Evolutionary conservation across 345 rosid genomes (phyloP).

Genomic region (Adansonia digitata): DNA sequence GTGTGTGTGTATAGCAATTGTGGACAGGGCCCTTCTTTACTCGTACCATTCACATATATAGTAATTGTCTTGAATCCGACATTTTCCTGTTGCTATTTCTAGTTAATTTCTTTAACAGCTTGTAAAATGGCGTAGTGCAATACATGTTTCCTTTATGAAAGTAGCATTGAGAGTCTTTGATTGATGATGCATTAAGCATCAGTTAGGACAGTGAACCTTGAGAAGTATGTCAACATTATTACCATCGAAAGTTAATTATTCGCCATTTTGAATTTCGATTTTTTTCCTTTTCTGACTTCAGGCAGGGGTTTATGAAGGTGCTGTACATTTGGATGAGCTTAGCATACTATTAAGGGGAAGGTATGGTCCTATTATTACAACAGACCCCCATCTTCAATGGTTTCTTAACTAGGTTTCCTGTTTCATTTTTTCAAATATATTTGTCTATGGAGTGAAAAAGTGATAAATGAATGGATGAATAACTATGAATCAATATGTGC

Average conservation of each 20-base stretch:
- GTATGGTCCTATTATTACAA: constrained; percentile 24
- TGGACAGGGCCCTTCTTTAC: neutral
- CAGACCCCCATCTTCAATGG: neutral
- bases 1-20: neutral
- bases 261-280: neutral
- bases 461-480: too few species aligned
- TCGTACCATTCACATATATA: too few species aligned
- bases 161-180: too few species aligned
- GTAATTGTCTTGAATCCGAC: too few species aligned
- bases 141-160: too few species aligned
- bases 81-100: too few species aligned
- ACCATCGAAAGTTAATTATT: too few species aligned
- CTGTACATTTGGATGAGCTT: constrained; percentile 83
- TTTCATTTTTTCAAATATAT: neutral
- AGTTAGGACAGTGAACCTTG: too few species aligned
- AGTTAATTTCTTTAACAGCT: too few species aligned
- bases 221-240: too few species aligned
- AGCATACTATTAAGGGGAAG: constrained; percentile 58
- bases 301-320: constrained; percentile 62
- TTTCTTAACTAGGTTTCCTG: neutral
- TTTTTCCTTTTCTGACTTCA: constrained; percentile 13
- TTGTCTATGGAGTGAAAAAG: neutral
- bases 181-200: too few species aligned
- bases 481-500: neutral
- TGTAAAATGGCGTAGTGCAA: too few species aligned